Conservation (phyloP, 1,139 yeast species). For the Debaryomyces singareniensis region DNA sequence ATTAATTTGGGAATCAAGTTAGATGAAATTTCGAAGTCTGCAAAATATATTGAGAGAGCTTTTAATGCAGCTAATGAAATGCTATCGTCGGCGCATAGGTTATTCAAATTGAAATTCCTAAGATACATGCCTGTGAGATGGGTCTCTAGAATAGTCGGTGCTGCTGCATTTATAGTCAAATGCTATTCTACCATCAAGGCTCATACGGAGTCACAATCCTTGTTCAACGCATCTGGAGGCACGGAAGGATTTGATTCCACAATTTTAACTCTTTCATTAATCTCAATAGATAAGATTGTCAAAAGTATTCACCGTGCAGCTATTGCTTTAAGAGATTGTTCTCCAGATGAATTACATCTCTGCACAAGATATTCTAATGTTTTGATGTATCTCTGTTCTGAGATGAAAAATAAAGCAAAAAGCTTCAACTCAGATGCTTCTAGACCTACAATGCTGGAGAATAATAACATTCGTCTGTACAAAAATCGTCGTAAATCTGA, state of each 20-base stretch:
- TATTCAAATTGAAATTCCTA: constrained; percentile 57
- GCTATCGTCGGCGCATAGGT: constrained; percentile 63
- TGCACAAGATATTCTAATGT: constrained; percentile 79
- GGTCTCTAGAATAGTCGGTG: constrained; percentile 83
- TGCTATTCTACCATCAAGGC: constrained; percentile 68
- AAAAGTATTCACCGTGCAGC: constrained; percentile 69
- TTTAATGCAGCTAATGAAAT: constrained; percentile 81
- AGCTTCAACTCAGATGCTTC: background rate
- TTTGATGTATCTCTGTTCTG: constrained; percentile 69
- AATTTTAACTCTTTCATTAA: constrained; percentile 54
- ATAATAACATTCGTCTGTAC: background rate
- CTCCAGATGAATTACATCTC: constrained; percentile 85
- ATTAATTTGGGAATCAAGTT: constrained; percentile 38
- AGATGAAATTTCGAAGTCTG: constrained; percentile 68
- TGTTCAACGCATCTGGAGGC: constrained; percentile 14
- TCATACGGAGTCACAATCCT: constrained; percentile 21
- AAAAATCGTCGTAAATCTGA: background rate
- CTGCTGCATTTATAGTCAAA: constrained; percentile 85
- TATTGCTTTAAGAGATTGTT: constrained; percentile 66
- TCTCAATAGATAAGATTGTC: constrained; percentile 66
- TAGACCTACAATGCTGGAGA: background rate
- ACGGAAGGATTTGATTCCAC: constrained; percentile 42
- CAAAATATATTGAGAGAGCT: constrained; percentile 76
- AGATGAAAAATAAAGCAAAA: constrained; percentile 46
- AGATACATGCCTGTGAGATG: constrained; percentile 85